Percentiles rank a stretch among this genome's conserved stretches.
Conservation (phyloP, 2,329 filamentous ascomycete genomes). For the Fusarium veterinarium region DNA sequence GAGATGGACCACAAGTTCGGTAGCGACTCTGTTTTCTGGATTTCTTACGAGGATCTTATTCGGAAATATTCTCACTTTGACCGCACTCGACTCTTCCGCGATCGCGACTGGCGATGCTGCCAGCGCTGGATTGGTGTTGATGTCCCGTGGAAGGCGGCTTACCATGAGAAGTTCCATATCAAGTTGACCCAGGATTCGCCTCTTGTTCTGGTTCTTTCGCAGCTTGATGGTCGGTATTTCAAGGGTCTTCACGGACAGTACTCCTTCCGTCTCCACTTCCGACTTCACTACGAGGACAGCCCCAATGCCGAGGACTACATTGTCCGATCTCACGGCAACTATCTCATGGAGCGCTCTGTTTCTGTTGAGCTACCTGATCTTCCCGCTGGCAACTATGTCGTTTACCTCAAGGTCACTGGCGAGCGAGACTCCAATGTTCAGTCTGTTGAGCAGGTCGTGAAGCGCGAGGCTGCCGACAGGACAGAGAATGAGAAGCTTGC, state of each 20-base stretch:
- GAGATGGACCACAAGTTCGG: conserved; percentile 70
- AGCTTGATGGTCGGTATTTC: conserved; percentile 72
- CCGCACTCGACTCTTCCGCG: conserved; percentile 70
- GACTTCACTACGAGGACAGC: conserved; percentile 60
- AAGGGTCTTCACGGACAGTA: conserved; percentile 71
- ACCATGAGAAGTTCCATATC: conserved; percentile 71
- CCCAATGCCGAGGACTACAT: conserved; percentile 68
- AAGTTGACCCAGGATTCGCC: conserved; percentile 66
- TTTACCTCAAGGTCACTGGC: conserved; percentile 67
- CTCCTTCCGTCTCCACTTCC: conserved; percentile 60
- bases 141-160: conserved; percentile 71
- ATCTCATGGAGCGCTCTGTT: conserved; percentile 68
- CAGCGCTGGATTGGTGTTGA: conserved; percentile 71
- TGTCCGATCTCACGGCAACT: conserved; percentile 68
- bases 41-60: conserved; percentile 70
- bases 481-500: conserved; percentile 68
- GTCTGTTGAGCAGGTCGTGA: conserved; percentile 68
- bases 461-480: conserved; percentile 60
- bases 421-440: conserved; percentile 56
- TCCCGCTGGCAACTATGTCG: conserved; percentile 66
- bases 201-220: conserved; percentile 69
- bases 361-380: conserved; percentile 68
- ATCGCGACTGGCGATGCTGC: conserved; percentile 66
- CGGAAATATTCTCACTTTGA: conserved; percentile 72
- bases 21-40: conserved; percentile 73